Base-by-base conservation (phyloP, 306 rosid species). In the Arachis stenosperma region DNA sequence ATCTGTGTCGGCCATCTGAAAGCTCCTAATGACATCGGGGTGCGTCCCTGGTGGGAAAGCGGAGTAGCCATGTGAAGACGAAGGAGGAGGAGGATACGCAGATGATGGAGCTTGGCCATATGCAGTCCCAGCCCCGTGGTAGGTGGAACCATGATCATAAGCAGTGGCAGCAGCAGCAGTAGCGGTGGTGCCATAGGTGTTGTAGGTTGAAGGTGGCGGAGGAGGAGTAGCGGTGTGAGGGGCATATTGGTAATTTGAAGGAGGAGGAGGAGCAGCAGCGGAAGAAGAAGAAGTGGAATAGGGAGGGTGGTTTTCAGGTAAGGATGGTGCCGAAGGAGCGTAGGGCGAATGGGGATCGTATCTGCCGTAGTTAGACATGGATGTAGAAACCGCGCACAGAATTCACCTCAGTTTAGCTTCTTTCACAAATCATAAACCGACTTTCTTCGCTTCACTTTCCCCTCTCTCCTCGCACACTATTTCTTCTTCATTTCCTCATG, bases 1-100 rank as follows among this genome's bases (percentile, higher is more conserved):
- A 75, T 91, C 98, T 29, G 82, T 89, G 71, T 93, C 98, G 29
- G 86, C 96, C 88, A 79, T 80, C 74, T 93, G 87, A 77, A 93
- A 93, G 82, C 86, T 85, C n/a, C 84, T 69, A 41, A 91, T 83
- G 10, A 88, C 91, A 17, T 87, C 92, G 12, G 87, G 91, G 78
- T 73, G 60, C 2, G 97, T 93, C 54, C 90, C 98, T 0, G 86
- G 78, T 7, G 98, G 97, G 77, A 91, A 90, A 50, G 30, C 52
- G 2, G 83, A 67, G 10, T 84, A 77, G 64, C 75, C 78, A 64
- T 70, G 58, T 5, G 88, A 63, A 2, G 81, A 74, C 60, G 13
- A 39, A 2, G 41, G 66, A 5, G 76, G 3, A 64, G 60, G 3
- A 65, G 60, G 30, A 10, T 81, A 66, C 65, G 67, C 87, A 51